Base-by-base conservation (phyloP, 2,329 filamentous ascomycete species). In the Leptographium galeiforme region DNA sequence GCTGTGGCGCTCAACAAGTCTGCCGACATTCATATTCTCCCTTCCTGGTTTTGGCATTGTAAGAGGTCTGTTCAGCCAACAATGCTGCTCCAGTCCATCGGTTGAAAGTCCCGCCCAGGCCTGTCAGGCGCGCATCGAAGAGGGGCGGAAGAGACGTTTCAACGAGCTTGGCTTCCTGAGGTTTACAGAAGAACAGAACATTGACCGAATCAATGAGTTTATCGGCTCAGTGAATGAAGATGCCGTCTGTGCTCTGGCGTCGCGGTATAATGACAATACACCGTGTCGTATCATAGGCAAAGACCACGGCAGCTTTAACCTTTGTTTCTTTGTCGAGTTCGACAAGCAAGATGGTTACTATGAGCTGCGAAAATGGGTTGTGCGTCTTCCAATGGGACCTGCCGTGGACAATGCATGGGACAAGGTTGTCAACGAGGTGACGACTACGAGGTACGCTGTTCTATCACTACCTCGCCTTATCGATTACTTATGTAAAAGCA, bases 351-450 rank as follows among this genome's bases (percentile, higher is more conserved):
- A 53, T 6, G 40, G n/a, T n/a, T 18, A 39, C 18, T 6, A 51
- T n/a, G 33, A 52, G 30, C 45, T n/a, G 14, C 51, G 53, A 5
- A 49, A 57, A 30, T 62, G 58, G 61, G 53, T 63, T 48, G 59
- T 64, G 4, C 58, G 61, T 19, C 38, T 64, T 32, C 62, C 61
- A 0, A 58, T 63, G 13, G 58, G 60, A 34, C 58, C 59, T 1
- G 43, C 52, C 40, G 39, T 63, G 14, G 41, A 56, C 2, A 52
- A 60, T 50, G 51, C 58, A 8, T 63, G 60, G 63, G 55, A 57
- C 19, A 63, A 64, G 54, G 41, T 64, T 25, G 49, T 58, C 18
- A 64, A 60, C 43, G 61, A 64, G 50, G 60, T 63, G 18, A 45
- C 59, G 6, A 63, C 61, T 4, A 54, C n/a, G n/a, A n/a, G n/a